These are phyloP conservation scores for Sporisorium graminicola DNA, from an alignment of 1,284 basidiomycete genomes.

Conservation along the genomic window DNA sequence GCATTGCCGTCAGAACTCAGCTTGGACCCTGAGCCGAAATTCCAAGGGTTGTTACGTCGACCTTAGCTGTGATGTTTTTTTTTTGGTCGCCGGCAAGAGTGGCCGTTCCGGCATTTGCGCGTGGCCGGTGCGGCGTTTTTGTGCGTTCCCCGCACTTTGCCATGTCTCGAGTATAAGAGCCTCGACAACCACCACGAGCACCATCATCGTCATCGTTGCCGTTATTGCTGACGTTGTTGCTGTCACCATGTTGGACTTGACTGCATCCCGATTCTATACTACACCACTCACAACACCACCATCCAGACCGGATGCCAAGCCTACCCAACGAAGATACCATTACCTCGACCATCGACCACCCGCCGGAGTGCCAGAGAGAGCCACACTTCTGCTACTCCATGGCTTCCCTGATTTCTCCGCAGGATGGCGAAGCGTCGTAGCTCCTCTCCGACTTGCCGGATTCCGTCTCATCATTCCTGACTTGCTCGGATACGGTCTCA, in stretches of 20 bases:
- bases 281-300: slow-evolving; percentile 54
- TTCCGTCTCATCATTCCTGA: slow-evolving; percentile 59
- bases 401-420: slow-evolving; percentile 59
- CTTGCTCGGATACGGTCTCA: slow-evolving; percentile 56
- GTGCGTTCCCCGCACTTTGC: slow-evolving; percentile 7
- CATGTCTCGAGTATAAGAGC: not conserved
- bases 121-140: not conserved
- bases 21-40: slow-evolving; percentile 19
- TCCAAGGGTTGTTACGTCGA: slow-evolving; percentile 6
- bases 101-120: slow-evolving; percentile 1
- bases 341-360: slow-evolving; percentile 58
- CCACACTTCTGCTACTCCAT: slow-evolving; percentile 57
- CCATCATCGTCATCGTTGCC: not conserved
- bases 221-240: not conserved
- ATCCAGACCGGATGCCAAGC: slow-evolving; percentile 39
- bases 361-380: slow-evolving; percentile 30
- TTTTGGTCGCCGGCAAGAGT: not conserved
- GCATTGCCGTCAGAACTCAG: not conserved
- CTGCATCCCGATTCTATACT: slow-evolving; percentile 52
- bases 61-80: not conserved
- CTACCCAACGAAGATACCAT: slow-evolving; percentile 56
- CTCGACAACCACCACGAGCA: not conserved
- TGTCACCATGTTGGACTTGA: slow-evolving; percentile 32
- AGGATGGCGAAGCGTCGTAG: slow-evolving; percentile 49
- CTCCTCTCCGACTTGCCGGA: slow-evolving; percentile 47